Conservation (phyloP, 2,329 filamentous ascomycete genomes). For the Fusarium sp. region DNA sequence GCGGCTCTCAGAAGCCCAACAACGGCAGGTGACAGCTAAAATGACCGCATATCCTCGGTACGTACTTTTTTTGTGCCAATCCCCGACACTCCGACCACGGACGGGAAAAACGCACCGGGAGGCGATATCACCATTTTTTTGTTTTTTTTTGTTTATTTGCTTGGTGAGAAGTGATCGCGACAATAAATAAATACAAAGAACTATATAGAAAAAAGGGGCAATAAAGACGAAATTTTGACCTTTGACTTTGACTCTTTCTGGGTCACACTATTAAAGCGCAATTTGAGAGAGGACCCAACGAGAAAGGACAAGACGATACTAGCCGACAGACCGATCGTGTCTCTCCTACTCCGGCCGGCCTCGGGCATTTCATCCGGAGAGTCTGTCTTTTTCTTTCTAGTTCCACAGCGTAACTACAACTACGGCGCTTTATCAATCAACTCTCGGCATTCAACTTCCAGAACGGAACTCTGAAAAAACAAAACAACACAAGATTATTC, state of each 20-base stretch:
- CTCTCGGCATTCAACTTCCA: conserved; percentile 6
- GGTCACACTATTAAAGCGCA: conserved; percentile 2
- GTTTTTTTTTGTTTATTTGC: conserved; percentile 1
- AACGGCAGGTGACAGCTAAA: conserved; percentile 5
- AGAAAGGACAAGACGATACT: conserved; percentile 38
- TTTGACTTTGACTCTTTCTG: not conserved
- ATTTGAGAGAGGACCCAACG: not conserved
- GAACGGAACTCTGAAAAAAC: conserved; percentile 3
- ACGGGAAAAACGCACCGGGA: conserved; percentile 13
- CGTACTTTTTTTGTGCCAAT: conserved; percentile 23
- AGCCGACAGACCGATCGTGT: conserved; percentile 38
- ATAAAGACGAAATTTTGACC: not conserved
- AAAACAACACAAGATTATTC: not conserved
- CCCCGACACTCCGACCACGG: conserved; percentile 42
- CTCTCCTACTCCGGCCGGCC: conserved; percentile 32
- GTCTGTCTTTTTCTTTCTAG: conserved; percentile 11
- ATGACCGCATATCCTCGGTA: conserved; percentile 26
- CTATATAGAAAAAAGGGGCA: not conserved
- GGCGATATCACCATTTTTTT: conserved; percentile 21
- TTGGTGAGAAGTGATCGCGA: conserved; percentile 16
- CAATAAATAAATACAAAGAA: not conserved
- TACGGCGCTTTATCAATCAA: not conserved
- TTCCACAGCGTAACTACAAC: no score
- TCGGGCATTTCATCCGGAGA: conserved; percentile 32
- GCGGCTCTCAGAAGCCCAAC: conserved; percentile 31